Percentiles rank a stretch among this genome's conserved stretches.
These are phyloP conservation scores for Aspergillus latus DNA, from an alignment of 2,329 filamentous ascomycete species.

Conservation along the genomic window DNA sequence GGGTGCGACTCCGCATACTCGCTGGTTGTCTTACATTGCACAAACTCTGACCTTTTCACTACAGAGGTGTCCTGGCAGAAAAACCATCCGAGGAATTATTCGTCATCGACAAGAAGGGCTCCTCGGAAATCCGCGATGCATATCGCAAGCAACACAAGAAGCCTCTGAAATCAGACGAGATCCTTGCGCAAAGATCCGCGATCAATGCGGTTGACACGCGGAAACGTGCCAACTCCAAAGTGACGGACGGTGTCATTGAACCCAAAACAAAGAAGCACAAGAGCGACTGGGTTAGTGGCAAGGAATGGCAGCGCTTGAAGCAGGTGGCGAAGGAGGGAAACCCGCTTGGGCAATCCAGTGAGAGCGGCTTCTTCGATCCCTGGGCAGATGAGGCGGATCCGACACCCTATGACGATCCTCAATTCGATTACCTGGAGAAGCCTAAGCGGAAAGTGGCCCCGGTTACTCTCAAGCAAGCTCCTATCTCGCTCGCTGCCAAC, in stretches of 20 bases:
- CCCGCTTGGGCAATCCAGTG: slow-evolving; percentile 55
- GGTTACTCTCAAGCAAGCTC: slow-evolving; percentile 70
- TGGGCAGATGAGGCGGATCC: slow-evolving; percentile 63
- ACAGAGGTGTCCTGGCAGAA: slow-evolving; percentile 80
- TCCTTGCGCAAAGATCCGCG: slow-evolving; percentile 78
- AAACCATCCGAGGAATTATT: slow-evolving; percentile 83
- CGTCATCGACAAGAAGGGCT: slow-evolving; percentile 73
- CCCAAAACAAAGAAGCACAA: slow-evolving; percentile 69
- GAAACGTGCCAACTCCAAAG: slow-evolving; percentile 71
- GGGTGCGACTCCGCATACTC: slow-evolving; percentile 58
- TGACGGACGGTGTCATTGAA: slow-evolving; percentile 70
- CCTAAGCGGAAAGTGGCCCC: slow-evolving; percentile 69
- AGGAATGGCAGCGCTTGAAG: slow-evolving; percentile 76
- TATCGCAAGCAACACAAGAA: slow-evolving; percentile 73
- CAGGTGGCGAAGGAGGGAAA: slow-evolving; percentile 70
- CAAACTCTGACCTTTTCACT: slow-evolving; percentile 17
- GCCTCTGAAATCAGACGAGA: slow-evolving; percentile 84
- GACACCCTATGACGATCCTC: slow-evolving; percentile 47
- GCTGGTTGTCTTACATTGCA: neutral
- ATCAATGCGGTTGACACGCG: slow-evolving; percentile 74
- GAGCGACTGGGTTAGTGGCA: slow-evolving; percentile 76
- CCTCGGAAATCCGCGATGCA: slow-evolving; percentile 63
- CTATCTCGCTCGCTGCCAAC: slow-evolving; percentile 77
- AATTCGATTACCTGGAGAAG: slow-evolving; percentile 67
- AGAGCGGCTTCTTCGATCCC: slow-evolving; percentile 66